Evolutionary conservation across 1,284 basidiomycete genomes (phyloP).

Genomic region (Ceratobasidium sp.): DNA sequence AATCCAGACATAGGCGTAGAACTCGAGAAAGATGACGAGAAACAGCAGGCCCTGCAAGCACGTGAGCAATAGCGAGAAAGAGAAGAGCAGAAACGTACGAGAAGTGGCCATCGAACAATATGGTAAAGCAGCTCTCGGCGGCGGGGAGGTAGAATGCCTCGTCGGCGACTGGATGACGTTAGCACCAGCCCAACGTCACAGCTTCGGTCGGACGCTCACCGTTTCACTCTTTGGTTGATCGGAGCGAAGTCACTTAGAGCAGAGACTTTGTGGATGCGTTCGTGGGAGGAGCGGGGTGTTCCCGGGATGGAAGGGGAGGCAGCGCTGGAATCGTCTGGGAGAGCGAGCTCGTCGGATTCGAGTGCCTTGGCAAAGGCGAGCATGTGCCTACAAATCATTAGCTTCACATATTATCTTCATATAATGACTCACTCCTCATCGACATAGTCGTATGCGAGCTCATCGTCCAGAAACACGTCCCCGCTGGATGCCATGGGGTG

Average conservation of each 20-base stretch:
- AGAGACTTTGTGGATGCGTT: slow-evolving; percentile 79
- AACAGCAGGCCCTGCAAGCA: slow-evolving; percentile 79
- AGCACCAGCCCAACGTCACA: background rate
- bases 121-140: slow-evolving; percentile 83
- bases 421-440: slow-evolving; percentile 71
- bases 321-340: slow-evolving; percentile 59
- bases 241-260: slow-evolving; percentile 95
- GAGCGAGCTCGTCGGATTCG: slow-evolving; percentile 68
- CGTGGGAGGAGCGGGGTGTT: slow-evolving; percentile 53
- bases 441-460: slow-evolving; percentile 65
- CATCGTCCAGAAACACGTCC: slow-evolving; percentile 34
- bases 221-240: slow-evolving; percentile 83
- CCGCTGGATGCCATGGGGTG: slow-evolving; percentile 36
- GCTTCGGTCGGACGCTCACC: slow-evolving; percentile 61
- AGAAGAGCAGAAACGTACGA: slow-evolving; percentile 67
- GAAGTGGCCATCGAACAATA: slow-evolving; percentile 87
- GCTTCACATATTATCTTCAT: background rate
- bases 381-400: slow-evolving; percentile 69
- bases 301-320: slow-evolving; percentile 57
- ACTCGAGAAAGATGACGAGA: slow-evolving; percentile 86
- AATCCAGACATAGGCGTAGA: slow-evolving; percentile 85
- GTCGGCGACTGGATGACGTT: slow-evolving; percentile 43
- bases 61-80: slow-evolving; percentile 1
- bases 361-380: slow-evolving; percentile 78
- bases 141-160: slow-evolving; percentile 19